A percentile compares a stretch with the other conserved stretches of the same genome.
Evolutionary conservation across 139 green algal genomes (phyloP).

Genomic region (Micromonas pusilla): DNA sequence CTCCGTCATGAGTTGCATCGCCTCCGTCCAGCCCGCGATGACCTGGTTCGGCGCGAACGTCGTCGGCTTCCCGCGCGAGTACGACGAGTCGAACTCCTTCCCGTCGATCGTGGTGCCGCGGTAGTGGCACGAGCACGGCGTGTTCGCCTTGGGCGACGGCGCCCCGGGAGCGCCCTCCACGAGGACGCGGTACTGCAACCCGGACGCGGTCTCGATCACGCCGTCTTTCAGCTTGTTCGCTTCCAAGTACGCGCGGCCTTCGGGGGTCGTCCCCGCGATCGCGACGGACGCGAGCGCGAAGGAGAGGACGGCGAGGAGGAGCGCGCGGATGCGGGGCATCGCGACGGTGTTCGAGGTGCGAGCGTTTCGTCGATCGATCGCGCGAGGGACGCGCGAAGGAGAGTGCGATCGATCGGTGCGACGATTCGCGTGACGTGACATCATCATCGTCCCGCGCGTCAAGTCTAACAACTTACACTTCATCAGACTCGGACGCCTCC

Average conservation of each 20-base stretch:
- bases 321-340: background rate
- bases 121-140: constrained; percentile 66
- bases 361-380: background rate
- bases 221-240: constrained; percentile 24
- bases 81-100: constrained; percentile 72
- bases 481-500: too few relatives aligned
- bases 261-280: background rate
- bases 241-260: background rate
- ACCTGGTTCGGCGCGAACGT: constrained; percentile 35
- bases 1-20: constrained; percentile 81
- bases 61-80: constrained; percentile 58
- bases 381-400: background rate
- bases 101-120: constrained; percentile 62
- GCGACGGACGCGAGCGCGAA: background rate
- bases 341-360: background rate
- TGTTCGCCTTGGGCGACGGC: background rate
- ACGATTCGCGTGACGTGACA: too few relatives aligned
- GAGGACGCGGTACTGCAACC: constrained; percentile 24
- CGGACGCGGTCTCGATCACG: background rate
- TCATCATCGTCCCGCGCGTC: too few relatives aligned
- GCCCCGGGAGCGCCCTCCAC: background rate
- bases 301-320: background rate
- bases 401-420: background rate
- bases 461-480: too few relatives aligned
- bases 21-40: constrained; percentile 60